Conservation (phyloP, 1,139 yeast genomes). For the Candida albicans region DNA sequence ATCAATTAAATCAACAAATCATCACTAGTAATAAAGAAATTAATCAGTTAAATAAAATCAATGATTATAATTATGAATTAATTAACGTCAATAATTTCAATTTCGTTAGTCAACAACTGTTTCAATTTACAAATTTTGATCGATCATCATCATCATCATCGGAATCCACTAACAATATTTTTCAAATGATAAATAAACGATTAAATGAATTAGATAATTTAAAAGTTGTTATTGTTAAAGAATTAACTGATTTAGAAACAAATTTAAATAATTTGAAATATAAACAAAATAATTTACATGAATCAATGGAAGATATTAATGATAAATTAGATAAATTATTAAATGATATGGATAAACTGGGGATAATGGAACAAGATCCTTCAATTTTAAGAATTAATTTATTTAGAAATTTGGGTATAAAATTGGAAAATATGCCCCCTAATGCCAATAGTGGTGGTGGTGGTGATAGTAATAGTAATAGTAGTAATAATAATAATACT, state of each 20-base stretch:
- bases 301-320: constrained; percentile 25
- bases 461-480: too few species aligned
- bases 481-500: constrained; percentile 8
- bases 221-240: constrained; percentile 56
- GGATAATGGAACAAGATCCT: constrained; percentile 31
- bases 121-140: too few species aligned
- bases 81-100: constrained; percentile 4
- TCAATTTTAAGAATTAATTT: constrained; percentile 43
- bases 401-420: constrained; percentile 45
- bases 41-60: constrained; percentile 21
- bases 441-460: too few species aligned
- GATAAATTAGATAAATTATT: constrained; percentile 22
- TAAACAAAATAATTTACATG: constrained; percentile 40
- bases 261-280: constrained; percentile 49
- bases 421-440: constrained; percentile 26
- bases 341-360: constrained; percentile 17
- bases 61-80: constrained; percentile 17
- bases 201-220: constrained; percentile 45
- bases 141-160: too few species aligned
- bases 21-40: constrained; percentile 25
- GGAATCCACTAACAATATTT: constrained; percentile 22
- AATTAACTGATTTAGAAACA: constrained; percentile 56
- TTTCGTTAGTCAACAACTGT: too few species aligned
- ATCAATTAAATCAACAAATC: constrained; percentile 21
- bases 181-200: constrained; percentile 28